Conservation (phyloP, 331 rosid species). For the Quercus tomentella region DNA sequence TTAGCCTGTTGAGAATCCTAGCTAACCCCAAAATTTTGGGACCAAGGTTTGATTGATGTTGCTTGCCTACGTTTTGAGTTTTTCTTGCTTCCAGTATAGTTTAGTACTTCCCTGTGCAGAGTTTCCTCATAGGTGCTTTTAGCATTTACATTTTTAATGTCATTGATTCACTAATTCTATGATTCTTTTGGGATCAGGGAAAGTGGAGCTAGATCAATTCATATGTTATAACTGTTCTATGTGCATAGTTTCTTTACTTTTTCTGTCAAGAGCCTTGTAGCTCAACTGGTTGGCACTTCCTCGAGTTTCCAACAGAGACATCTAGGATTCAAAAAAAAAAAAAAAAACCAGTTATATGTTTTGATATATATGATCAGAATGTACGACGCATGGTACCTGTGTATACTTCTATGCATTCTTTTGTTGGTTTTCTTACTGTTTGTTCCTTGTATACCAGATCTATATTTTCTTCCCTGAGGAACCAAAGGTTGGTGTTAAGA, state of each 20-base stretch:
- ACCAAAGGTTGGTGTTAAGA: conserved; percentile 62
- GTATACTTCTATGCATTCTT: not conserved
- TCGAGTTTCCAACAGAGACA: no score
- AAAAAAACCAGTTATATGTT: no score
- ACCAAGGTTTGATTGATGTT: not conserved
- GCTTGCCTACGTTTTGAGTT: not conserved
- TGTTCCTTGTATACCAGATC: conserved; percentile 38
- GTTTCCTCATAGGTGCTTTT: not conserved
- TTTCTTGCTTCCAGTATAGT: not conserved
- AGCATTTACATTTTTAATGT: not conserved
- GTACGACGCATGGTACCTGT: not conserved
- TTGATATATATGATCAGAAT: not conserved
- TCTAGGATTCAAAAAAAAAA: no score
- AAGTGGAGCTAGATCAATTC: not conserved
- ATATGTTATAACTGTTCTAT: not conserved
- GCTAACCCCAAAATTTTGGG: no score
- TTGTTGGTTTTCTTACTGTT: not conserved
- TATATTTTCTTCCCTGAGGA: conserved; percentile 72
- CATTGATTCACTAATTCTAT: not conserved
- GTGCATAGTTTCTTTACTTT: not conserved
- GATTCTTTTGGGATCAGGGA: not conserved
- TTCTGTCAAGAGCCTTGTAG: no score
- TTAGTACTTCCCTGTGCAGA: not conserved
- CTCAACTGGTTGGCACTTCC: no score
- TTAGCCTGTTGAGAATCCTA: no score